Conservation (phyloP, 202 grass and related monocot species). For the Schoenoplectus triqueter region DNA sequence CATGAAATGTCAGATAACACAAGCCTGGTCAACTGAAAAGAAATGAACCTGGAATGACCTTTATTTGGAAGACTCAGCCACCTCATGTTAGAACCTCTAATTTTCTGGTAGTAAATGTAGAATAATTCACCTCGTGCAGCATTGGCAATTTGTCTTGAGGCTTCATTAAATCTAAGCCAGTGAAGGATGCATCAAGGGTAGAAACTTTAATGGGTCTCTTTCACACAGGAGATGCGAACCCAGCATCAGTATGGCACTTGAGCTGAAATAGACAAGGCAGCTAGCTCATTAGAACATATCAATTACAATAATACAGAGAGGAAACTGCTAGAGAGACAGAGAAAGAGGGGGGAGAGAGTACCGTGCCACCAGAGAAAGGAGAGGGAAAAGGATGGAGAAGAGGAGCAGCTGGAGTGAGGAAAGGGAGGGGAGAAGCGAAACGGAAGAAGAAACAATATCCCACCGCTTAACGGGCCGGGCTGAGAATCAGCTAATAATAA, state of each 20-base stretch:
- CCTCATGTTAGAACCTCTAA: neutral
- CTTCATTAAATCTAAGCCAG: neutral
- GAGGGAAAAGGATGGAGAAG: slow-evolving; percentile 31
- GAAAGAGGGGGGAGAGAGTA: slow-evolving; percentile 13
- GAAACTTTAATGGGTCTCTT: slow-evolving; percentile 37
- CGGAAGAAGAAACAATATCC: too few species aligned
- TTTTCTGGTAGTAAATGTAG: neutral
- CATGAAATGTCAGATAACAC: slow-evolving; percentile 14
- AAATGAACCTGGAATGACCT: neutral
- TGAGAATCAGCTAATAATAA: neutral
- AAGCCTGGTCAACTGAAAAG: neutral
- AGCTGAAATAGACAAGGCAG: neutral
- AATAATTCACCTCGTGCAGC: neutral
- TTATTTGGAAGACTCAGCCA: neutral
- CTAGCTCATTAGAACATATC: neutral
- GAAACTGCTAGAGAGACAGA: slow-evolving; percentile 36
- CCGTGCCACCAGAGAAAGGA: slow-evolving; percentile 22
- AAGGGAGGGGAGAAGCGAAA: neutral
- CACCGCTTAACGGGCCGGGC: neutral
- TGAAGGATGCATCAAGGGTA: slow-evolving; percentile 34
- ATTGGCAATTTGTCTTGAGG: neutral
- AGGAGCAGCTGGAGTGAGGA: slow-evolving; percentile 35
- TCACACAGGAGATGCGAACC: slow-evolving; percentile 38
- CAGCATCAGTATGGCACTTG: slow-evolving; percentile 33
- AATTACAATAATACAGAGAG: neutral